Evolutionary conservation across 192 early-diverging fungal species (phyloP).

Genomic region (Haplosporangium gracile): DNA sequence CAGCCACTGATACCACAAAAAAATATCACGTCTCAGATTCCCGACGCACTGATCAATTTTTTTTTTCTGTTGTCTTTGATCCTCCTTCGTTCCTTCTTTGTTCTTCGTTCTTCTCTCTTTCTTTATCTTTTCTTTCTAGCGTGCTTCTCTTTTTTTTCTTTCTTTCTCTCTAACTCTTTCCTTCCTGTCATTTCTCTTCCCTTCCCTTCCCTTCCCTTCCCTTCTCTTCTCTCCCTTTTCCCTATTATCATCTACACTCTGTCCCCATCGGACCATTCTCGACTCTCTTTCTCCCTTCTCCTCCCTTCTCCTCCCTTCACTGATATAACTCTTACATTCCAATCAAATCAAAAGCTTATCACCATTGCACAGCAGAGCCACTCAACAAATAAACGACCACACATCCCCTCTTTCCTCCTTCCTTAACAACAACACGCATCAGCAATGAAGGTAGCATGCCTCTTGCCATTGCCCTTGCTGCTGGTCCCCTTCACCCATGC

Average conservation of each 20-base stretch:
- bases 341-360: not conserved
- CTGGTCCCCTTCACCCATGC: constrained; percentile 45
- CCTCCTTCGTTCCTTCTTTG: no score
- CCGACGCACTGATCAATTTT: no score
- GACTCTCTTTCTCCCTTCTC: not conserved
- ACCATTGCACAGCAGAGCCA: not conserved
- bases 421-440: not conserved
- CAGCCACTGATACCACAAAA: no score
- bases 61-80: no score
- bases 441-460: constrained; percentile 45
- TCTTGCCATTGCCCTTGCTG: constrained; percentile 44
- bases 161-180: no score
- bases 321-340: not conserved
- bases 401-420: not conserved
- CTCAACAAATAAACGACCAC: not conserved
- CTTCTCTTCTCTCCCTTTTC: not conserved
- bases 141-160: no score
- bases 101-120: no score
- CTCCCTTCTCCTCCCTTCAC: not conserved
- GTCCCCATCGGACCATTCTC: not conserved
- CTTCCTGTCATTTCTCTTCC: no score
- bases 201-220: not conserved
- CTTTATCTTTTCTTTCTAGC: no score
- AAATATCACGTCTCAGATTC: no score
- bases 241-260: not conserved